These are phyloP conservation scores for Herpetomonas tarakana DNA, from an alignment of 208 protist species.

Conservation along the genomic window DNA sequence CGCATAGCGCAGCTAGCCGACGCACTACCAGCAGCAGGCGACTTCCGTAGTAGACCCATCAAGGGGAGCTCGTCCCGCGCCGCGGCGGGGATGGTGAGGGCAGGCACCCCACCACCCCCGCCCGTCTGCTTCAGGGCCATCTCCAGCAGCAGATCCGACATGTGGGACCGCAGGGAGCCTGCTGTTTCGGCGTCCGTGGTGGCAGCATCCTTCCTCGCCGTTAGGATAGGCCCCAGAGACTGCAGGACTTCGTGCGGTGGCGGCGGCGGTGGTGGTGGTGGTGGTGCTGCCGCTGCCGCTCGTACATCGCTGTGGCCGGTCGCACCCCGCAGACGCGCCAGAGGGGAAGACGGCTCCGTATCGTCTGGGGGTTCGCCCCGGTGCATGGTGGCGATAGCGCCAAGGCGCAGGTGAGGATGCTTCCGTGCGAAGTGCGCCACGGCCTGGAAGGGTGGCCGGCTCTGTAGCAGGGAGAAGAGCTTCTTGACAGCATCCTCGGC, in stretches of 20 bases:
- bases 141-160: not conserved
- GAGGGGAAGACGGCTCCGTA: no score
- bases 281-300: no score
- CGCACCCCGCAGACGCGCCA: no score
- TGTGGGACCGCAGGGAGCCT: not conserved
- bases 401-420: not conserved
- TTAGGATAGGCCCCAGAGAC: no score
- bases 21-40: no score
- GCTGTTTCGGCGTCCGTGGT: not conserved
- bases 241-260: no score
- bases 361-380: no score
- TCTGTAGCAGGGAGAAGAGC: conserved; percentile 7
- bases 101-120: not conserved
- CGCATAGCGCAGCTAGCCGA: not conserved
- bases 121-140: not conserved
- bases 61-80: not conserved
- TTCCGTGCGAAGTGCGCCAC: not conserved
- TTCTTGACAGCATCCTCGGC: conserved; percentile 1
- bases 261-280: no score
- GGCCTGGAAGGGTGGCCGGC: conserved; percentile 6
- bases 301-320: no score
- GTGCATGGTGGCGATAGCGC: not conserved
- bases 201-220: no score
- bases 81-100: not conserved
- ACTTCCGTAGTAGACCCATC: not conserved